These are phyloP conservation scores for Cymodocea nodosa DNA, from an alignment of 116 monocot genomes.

Conservation along the genomic window DNA sequence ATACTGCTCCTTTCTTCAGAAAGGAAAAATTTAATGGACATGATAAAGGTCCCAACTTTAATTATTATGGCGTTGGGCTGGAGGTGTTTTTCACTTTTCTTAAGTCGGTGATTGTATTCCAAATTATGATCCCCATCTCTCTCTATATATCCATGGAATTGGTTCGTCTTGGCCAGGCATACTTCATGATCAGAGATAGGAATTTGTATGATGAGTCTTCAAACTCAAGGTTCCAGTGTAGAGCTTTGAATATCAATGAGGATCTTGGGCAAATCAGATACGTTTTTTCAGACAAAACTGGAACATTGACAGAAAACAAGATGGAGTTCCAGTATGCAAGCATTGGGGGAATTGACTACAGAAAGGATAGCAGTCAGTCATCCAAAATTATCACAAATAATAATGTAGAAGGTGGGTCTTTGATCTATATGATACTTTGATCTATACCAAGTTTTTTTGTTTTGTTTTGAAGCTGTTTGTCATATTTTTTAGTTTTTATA, in stretches of 20 bases:
- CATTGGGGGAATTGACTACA: slow-evolving; percentile 43
- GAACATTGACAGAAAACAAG: slow-evolving; percentile 93
- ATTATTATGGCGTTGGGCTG: slow-evolving; percentile 49
- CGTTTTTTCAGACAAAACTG: slow-evolving; percentile 90
- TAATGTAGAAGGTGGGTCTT: slow-evolving; percentile 35
- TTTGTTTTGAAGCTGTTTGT: neutral
- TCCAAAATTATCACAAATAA: slow-evolving; percentile 28
- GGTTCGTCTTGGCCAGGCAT: slow-evolving; percentile 60
- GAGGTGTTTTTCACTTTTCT: slow-evolving; percentile 50
- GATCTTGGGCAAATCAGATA: slow-evolving; percentile 93
- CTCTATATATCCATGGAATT: slow-evolving; percentile 90
- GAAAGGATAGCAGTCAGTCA: slow-evolving; percentile 45
- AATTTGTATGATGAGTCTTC: slow-evolving; percentile 42
- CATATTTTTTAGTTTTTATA: neutral
- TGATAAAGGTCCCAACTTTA: slow-evolving; percentile 19
- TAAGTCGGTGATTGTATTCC: slow-evolving; percentile 59
- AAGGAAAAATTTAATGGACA: slow-evolving; percentile 41
- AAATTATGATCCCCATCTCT: slow-evolving; percentile 79
- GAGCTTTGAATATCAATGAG: slow-evolving; percentile 89
- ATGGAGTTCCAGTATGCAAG: slow-evolving; percentile 78
- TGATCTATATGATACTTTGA: slow-evolving; percentile 56
- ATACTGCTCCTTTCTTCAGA: slow-evolving; percentile 40
- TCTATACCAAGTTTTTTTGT: neutral
- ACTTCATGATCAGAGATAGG: slow-evolving; percentile 51
- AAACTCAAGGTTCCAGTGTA: slow-evolving; percentile 57